phyloP scores from a whole-genome alignment of 2,329 filamentous ascomycete genomes.

The Graphilbum ipis-grandicollis region DNA sequence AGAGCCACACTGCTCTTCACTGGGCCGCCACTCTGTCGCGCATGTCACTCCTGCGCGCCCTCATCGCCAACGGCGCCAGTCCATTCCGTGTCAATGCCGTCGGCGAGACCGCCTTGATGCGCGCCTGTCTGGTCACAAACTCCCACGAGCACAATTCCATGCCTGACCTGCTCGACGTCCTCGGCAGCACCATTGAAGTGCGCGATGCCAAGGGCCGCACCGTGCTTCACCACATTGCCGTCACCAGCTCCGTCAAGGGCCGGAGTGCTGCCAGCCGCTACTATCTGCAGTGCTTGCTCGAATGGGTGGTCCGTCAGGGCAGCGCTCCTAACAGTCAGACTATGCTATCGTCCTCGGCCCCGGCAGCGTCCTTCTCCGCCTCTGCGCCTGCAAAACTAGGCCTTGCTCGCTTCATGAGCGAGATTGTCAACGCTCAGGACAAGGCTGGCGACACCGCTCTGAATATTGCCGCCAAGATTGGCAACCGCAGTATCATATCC shows the following conservation, averaged over 20 bases:
- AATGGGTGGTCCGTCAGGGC: constrained; percentile 83
- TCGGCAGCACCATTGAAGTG: constrained; percentile 80
- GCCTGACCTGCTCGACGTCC: constrained; percentile 71
- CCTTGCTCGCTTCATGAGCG: constrained; percentile 83
- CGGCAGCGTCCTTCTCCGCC: constrained; percentile 6
- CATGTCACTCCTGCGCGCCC: constrained; percentile 60
- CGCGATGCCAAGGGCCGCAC: constrained; percentile 80
- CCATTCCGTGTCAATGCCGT: constrained; percentile 76
- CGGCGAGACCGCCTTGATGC: constrained; percentile 85
- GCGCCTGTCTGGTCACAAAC: constrained; percentile 84
- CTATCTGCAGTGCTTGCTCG: constrained; percentile 84
- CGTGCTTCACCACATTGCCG: constrained; percentile 87
- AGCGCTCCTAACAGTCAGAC: constrained; percentile 23
- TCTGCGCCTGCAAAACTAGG: constrained; percentile 49
- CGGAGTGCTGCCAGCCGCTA: constrained; percentile 84
- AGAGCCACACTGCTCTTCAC: constrained; percentile 78
- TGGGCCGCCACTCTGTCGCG: constrained; percentile 92
- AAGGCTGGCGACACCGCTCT: constrained; percentile 88
- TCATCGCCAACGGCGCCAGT: constrained; percentile 72
- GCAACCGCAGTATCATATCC: constrained; percentile 89
- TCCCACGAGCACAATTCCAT: constrained; percentile 85
- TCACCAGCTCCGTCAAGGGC: constrained; percentile 90
- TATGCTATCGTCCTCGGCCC: constrained; percentile 7
- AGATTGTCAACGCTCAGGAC: constrained; percentile 92
- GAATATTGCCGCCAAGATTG: constrained; percentile 83